Evolutionary conservation across 2,329 filamentous ascomycete species (phyloP), one percentile per base, ranked within the genome.

Genomic region (Pseudogymnoascus sp.): DNA sequence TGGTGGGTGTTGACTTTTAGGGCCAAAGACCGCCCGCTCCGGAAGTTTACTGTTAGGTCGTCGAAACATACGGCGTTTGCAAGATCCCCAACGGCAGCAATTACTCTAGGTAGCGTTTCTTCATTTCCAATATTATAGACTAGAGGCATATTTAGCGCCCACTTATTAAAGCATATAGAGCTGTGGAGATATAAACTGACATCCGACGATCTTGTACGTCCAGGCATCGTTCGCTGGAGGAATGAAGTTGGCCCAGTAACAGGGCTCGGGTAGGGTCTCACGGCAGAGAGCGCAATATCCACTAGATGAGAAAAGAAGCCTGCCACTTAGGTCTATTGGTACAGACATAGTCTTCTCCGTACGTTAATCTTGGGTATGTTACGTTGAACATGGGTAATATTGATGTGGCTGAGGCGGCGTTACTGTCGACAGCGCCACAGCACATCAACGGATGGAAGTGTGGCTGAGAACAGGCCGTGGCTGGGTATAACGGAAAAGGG

Each of bases 201-300:
- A 15, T 37, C 58, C 58, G 29, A 60, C 24, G 5, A 60, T 21
- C 36, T 60, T 60, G 35, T 60, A 60, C 36, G 40, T 21, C 35
- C 58, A 60, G 17, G 58, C 58, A 11, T 40, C 21, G 24, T 17
- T 60, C 40, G 6, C 15, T 60, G 29, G 35, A 11, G 58, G 35
- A 15, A 40, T 13, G 11, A 44, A 60, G 13, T 21, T 17, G 8
- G 9, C 36, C 13, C 40, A 3, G 36, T 8, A 59, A 29, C n/a
- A 24, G 31, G 36, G 36, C 6, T 26, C 9, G 1, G 58, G 58
- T 31, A 60, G 35, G 26, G 9, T 37, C 35, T 60, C 29, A 29
- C 36, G 58, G 21, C 58, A 60, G 24, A 60, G 35, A 8, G 35
- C 58, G 21, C 58, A 60, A 15, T 50, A 50, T 15, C 3, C 13